Base-by-base conservation (phyloP, 2,329 filamentous ascomycete species). In the Keithomyces neogunnii region DNA sequence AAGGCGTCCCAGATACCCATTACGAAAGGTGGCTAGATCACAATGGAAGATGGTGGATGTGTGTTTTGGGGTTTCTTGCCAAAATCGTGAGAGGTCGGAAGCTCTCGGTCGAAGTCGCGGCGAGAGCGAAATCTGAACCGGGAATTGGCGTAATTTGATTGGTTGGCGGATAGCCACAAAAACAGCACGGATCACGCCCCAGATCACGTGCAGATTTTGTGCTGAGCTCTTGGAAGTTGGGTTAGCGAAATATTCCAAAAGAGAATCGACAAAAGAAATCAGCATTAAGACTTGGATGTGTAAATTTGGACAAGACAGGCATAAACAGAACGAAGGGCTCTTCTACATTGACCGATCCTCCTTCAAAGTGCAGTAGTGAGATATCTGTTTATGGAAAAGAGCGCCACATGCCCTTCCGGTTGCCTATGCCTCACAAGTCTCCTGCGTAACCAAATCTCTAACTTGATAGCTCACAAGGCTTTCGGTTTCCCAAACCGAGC, bases 1-100 rank as follows among this genome's bases (percentile, higher is more conserved):
- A 83, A 76, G 60, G 76, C 71, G 69, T 84, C 80, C 78, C 81
- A 84, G 73, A 85, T 75, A 73, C 80, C 81, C 82, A 85, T 85
- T 69, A 69, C 70, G 72, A 68, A 64, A 61, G 62, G 57, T 62
- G 61, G 59, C 59, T 62, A 54, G 62, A 65, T 65, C 64, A 67
- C 66, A 69, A 67, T 69, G 70, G 65, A 63, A 65, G 67, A 57
- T 68, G 62, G 67, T 69, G 62, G 62, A 31, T 45, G 65, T 66
- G 64, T 60, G 59, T 60, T 62, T 46, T 62, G 63, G 60, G 61
- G 57, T 66, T 50, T 64, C 60, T 60, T 62, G 59, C 62, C 58
- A 38, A 43, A 45, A 63, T 61, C 61, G 63, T 66, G 64, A 65
- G 68, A 68, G 61, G 58, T 45, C 67, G 68, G 69, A 60, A 69